A percentile compares a stretch with the other conserved stretches of the same genome.
These are phyloP conservation scores for Aureobasidium musti DNA, from an alignment of 2,329 filamentous ascomycete species.

Conservation along the genomic window DNA sequence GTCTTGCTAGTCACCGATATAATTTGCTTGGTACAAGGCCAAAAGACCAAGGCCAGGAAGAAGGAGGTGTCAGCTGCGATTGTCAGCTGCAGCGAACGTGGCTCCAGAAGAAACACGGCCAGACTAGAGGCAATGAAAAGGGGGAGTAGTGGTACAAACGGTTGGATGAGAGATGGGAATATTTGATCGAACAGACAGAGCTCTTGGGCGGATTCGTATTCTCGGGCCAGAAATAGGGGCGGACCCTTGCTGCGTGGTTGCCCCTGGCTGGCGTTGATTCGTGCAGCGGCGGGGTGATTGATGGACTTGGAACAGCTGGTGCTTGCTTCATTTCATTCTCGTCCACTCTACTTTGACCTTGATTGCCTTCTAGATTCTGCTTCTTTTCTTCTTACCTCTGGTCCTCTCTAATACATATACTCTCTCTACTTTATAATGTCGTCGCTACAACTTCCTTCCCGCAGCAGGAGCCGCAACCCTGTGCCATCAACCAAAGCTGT, in stretches of 20 bases:
- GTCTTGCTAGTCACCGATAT: too few relatives aligned
- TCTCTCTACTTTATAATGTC: conserved; percentile 16
- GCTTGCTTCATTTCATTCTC: conserved; percentile 26
- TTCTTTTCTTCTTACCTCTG: conserved; percentile 1
- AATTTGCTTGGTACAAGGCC: too few relatives aligned
- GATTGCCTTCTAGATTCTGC: conserved; percentile 1
- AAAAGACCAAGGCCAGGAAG: too few relatives aligned
- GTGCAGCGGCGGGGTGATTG: conserved; percentile 6
- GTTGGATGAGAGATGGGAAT: not conserved
- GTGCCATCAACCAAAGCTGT: conserved; percentile 81
- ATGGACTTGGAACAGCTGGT: conserved; percentile 2
- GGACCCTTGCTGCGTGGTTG: not conserved
- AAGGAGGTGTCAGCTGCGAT: not conserved
- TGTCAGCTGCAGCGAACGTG: not conserved
- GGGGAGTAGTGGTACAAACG: conserved; percentile 4
- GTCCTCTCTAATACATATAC: conserved; percentile 3
- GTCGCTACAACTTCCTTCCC: conserved; percentile 38
- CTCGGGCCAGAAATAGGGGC: conserved; percentile 7
- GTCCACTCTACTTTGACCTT: conserved; percentile 5
- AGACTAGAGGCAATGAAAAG: not conserved
- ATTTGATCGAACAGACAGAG: not conserved
- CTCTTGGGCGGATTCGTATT: conserved; percentile 4
- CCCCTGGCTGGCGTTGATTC: conserved; percentile 26
- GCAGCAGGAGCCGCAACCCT: conserved; percentile 38
- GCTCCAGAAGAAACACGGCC: not conserved